Percentiles rank a stretch among this genome's conserved stretches.
These are phyloP conservation scores for Emericellopsis terricola DNA, from an alignment of 495 filamentous ascomycete genomes.

Conservation along the genomic window DNA sequence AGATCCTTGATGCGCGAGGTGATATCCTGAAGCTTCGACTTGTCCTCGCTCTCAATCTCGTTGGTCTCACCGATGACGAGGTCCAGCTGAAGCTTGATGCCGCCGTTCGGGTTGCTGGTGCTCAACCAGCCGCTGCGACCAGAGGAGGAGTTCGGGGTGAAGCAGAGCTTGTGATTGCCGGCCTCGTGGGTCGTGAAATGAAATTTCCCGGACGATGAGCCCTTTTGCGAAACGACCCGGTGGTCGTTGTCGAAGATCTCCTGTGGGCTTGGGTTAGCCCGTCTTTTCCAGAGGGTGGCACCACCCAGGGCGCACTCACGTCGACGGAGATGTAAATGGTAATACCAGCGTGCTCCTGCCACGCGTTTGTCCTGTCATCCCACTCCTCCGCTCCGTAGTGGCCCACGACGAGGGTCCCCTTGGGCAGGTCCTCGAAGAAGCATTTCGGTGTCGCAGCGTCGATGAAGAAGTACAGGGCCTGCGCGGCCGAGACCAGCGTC, in stretches of 20 bases:
- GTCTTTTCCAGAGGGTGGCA: background rate
- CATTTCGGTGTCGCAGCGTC: slow-evolving; percentile 69
- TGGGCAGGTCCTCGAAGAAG: slow-evolving; percentile 94
- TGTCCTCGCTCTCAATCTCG: slow-evolving; percentile 85
- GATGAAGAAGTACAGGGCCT: slow-evolving; percentile 91
- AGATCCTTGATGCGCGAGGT: slow-evolving; percentile 79
- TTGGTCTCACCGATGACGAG: slow-evolving; percentile 90
- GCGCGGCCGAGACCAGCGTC: slow-evolving; percentile 31
- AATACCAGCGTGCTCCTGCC: slow-evolving; percentile 49
- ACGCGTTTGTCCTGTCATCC: slow-evolving; percentile 45
- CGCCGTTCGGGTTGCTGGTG: slow-evolving; percentile 42
- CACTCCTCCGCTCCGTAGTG: slow-evolving; percentile 73
- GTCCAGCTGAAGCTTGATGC: slow-evolving; percentile 71
- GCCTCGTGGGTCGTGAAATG: slow-evolving; percentile 91
- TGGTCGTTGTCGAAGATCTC: slow-evolving; percentile 98
- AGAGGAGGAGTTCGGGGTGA: slow-evolving; percentile 53
- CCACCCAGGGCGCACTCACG: slow-evolving; percentile 24
- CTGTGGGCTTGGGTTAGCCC: slow-evolving; percentile 11
- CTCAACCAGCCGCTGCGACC: slow-evolving; percentile 51
- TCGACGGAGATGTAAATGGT: slow-evolving; percentile 83
- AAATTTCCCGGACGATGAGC: slow-evolving; percentile 61
- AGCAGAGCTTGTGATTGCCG: slow-evolving; percentile 88
- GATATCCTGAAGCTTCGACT: slow-evolving; percentile 84
- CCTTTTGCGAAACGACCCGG: slow-evolving; percentile 76
- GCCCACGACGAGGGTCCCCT: slow-evolving; percentile 91